Evolutionary conservation across 345 rosid genomes (phyloP).

Genomic region (Gossypium ekmanianum): DNA sequence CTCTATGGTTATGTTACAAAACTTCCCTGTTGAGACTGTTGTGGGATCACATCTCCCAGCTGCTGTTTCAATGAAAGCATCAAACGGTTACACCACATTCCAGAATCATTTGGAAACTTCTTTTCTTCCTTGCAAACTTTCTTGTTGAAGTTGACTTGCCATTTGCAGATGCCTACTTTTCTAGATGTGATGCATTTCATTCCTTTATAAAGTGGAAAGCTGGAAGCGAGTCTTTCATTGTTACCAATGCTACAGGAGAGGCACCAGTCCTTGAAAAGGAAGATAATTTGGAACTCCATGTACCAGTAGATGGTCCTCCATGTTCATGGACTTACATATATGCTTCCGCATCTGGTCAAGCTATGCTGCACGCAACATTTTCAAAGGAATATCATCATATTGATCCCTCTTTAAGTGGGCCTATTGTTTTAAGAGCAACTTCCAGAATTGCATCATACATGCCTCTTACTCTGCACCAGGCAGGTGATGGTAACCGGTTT

Average conservation of each 20-base stretch:
- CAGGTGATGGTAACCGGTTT: slow-evolving; percentile 69
- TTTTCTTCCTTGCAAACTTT: slow-evolving; percentile 25
- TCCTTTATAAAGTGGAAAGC: slow-evolving; percentile 69
- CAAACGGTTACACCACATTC: slow-evolving; percentile 49
- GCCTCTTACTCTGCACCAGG: slow-evolving; percentile 64
- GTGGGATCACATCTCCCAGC: slow-evolving; percentile 77
- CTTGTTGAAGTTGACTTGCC: slow-evolving; percentile 23
- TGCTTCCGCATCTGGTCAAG: slow-evolving; percentile 69
- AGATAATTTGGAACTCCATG: slow-evolving; percentile 26
- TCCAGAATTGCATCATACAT: slow-evolving; percentile 67
- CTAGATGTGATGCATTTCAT: slow-evolving; percentile 77
- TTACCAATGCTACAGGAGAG: slow-evolving; percentile 53
- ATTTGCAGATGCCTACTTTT: slow-evolving; percentile 62
- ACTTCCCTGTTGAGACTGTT: slow-evolving; percentile 77
- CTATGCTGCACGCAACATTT: slow-evolving; percentile 72
- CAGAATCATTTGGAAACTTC: slow-evolving; percentile 17
- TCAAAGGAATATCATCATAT: slow-evolving; percentile 51
- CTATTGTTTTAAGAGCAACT: slow-evolving; percentile 61
- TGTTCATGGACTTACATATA: slow-evolving; percentile 70
- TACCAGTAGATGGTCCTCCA: slow-evolving; percentile 46
- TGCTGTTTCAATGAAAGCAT: slow-evolving; percentile 76
- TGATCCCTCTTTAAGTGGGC: slow-evolving; percentile 51
- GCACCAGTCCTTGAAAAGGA: slow-evolving; percentile 30
- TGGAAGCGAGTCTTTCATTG: slow-evolving; percentile 62
- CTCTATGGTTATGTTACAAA: slow-evolving; percentile 69